These are phyloP conservation scores for Rhodotorula sp. DNA, from an alignment of 1,284 basidiomycete genomes.

Conservation along the genomic window DNA sequence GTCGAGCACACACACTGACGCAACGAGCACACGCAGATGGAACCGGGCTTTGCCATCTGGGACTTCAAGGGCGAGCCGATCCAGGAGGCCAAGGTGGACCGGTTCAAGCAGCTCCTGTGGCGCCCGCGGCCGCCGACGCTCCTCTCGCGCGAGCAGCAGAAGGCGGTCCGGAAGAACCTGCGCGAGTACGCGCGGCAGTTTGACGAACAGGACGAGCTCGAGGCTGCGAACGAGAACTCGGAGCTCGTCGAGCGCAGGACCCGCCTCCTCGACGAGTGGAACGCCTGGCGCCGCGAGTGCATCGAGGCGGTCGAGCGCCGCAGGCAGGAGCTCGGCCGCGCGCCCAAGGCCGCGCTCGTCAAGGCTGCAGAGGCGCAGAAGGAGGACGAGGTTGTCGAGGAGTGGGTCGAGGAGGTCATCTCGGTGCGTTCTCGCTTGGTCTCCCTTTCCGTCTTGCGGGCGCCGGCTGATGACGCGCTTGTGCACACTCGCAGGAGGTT, in stretches of 20 bases:
- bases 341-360: conserved; percentile 57
- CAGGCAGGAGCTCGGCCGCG: conserved; percentile 58
- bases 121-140: conserved; percentile 87
- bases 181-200: conserved; percentile 89
- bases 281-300: conserved; percentile 71
- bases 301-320: conserved; percentile 61
- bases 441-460: neutral
- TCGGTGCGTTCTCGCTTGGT: neutral
- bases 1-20: conserved; percentile 14
- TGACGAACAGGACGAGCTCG: conserved; percentile 95
- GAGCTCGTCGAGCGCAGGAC: conserved; percentile 89
- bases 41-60: conserved; percentile 96
- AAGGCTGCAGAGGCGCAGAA: conserved; percentile 84
- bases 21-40: conserved; percentile 62
- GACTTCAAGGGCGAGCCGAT: conserved; percentile 95
- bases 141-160: conserved; percentile 85
- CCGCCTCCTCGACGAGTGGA: conserved; percentile 96
- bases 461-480: neutral
- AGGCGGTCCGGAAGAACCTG: conserved; percentile 82
- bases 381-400: conserved; percentile 90
- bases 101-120: conserved; percentile 99
- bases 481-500: neutral
- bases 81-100: conserved; percentile 78
- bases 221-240: conserved; percentile 90
- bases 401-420: conserved; percentile 74